Conservation (phyloP, 331 rosid genomes). For the Saraca asoca region DNA sequence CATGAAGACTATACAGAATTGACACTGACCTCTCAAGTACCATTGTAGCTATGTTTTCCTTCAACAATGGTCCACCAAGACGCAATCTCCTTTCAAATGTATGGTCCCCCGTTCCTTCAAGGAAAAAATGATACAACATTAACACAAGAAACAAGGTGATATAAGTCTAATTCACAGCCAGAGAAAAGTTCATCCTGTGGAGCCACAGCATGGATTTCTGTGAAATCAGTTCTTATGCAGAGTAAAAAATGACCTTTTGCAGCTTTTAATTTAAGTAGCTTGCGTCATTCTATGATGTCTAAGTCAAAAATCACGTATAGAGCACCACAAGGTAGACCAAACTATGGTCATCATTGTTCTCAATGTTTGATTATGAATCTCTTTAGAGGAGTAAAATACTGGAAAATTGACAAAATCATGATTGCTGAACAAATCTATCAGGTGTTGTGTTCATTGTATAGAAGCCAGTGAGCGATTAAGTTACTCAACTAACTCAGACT, state of each 20-base stretch:
- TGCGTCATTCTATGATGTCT: no score
- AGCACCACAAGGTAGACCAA: conserved; percentile 18
- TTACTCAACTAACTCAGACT: conserved; percentile 17
- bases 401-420: conserved; percentile 12
- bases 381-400: conserved; percentile 13
- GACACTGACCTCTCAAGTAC: conserved; percentile 88
- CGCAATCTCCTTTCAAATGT: conserved; percentile 85
- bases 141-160: conserved; percentile 24
- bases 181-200: conserved; percentile 21
- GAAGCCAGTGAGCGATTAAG: background rate
- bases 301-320: no score
- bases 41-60: conserved; percentile 93
- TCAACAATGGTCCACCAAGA: conserved; percentile 89
- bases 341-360: conserved; percentile 8
- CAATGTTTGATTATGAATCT: conserved; percentile 12
- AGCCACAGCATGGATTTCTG: background rate
- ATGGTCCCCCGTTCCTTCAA: conserved; percentile 91
- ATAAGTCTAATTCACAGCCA: conserved; percentile 21
- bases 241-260: conserved; percentile 13
- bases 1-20: conserved; percentile 21
- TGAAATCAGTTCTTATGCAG: background rate
- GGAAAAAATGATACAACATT: background rate
- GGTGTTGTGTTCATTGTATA: conserved; percentile 11
- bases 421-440: conserved; percentile 17
- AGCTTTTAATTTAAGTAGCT: conserved; percentile 12